Conservation (phyloP, 495 filamentous ascomycete genomes). For the Podospora comata region DNA sequence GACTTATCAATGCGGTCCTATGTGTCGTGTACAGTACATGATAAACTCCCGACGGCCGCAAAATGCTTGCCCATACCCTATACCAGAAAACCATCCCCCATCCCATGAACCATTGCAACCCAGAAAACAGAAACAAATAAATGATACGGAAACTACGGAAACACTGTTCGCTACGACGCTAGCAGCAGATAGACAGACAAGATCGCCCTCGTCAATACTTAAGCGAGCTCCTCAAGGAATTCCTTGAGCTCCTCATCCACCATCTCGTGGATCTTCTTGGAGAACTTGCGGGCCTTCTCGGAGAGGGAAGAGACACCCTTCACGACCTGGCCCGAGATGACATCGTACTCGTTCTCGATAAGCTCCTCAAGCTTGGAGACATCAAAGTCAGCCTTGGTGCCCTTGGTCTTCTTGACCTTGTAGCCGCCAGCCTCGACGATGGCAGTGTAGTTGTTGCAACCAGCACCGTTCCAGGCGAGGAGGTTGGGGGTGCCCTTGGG, state of each 20-base stretch:
- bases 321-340: conserved; percentile 53
- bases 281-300: conserved; percentile 47
- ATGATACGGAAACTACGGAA: conserved; percentile 11
- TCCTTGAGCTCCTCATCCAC: conserved; percentile 65
- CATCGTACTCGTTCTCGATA: conserved; percentile 56
- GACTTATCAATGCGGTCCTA: conserved; percentile 14
- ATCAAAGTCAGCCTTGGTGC: conserved; percentile 27
- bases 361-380: conserved; percentile 57
- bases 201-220: conserved; percentile 21
- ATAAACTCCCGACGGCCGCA: conserved; percentile 30
- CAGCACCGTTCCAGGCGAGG: conserved; percentile 99
- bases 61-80: conserved; percentile 27
- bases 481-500: conserved; percentile 78
- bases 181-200: background rate
- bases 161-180: conserved; percentile 18
- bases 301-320: conserved; percentile 45
- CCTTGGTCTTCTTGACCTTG: conserved; percentile 37
- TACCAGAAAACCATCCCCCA: conserved; percentile 27
- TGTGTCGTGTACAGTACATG: conserved; percentile 42
- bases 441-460: conserved; percentile 80
- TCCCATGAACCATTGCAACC: conserved; percentile 22
- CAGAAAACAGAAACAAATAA: conserved; percentile 12
- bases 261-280: conserved; percentile 52
- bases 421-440: conserved; percentile 73
- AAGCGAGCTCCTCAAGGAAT: conserved; percentile 61